Base-by-base conservation (phyloP, 768 basidiomycete species). In the Leccinum pellstonianum region DNA sequence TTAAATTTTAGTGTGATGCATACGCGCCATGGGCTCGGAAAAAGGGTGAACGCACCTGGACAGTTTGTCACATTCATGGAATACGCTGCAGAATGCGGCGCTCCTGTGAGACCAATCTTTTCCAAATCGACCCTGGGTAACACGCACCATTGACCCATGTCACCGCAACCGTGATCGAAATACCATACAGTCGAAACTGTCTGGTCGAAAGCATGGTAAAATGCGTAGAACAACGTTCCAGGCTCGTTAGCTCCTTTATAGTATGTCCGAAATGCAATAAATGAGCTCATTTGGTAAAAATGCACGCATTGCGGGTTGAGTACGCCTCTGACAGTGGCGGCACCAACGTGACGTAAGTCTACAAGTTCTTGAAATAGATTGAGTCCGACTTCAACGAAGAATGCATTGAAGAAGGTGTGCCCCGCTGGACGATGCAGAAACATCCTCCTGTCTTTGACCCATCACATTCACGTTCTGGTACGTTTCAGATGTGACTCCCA, bases 1-100 rank as follows among this genome's bases (percentile, higher is more conserved):
- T 35, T 2, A 59, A 59, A 55, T 11, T 3, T 11, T 31, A 23
- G 14, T 23, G 62, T 7, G 58, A 21, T 3, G n/a, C n/a, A 3
- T 23, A 11, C 23, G 19, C 14, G 5, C 43, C 12, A 17, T 27
- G 25, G 21, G 55, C 15, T 21, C 12, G 23, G 23, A 23, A 23
- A 23, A 23, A 12, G 11, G 5, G 8, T 9, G 1, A n/a, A 58
- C 47, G 12, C 21, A 70, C 72, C 72, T 62, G 72, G 72, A 58
- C 72, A 73, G 25, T 61, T 10, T 3, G 71, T 63, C 37, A 73
- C 65, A 33, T 70, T 74, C 66, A 63, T 43, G 15, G 41, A 43
- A 43, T 43, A 43, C 2, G n/a, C 41, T 43, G n/a, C n/a, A 43
- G 41, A 43, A 41, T n/a, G 38, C 17, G 38, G 17, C 38, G 17